Evolutionary conservation across 495 filamentous ascomycete genomes (phyloP).

Genomic region (Hypoxylon perforatum): DNA sequence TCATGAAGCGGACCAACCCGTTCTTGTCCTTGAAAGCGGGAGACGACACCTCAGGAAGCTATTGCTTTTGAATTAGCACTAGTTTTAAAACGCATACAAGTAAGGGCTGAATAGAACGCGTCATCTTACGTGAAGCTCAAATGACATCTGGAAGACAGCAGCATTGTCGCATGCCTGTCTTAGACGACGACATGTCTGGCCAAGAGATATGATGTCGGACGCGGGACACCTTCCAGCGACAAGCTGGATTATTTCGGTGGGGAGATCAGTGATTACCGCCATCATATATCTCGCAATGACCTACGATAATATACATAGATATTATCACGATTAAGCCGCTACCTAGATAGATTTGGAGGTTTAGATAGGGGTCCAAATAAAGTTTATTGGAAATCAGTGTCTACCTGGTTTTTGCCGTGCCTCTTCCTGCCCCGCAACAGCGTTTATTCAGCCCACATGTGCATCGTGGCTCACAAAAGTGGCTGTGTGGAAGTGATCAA

Average conservation of each 20-base stretch:
- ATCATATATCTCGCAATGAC: constrained; percentile 1
- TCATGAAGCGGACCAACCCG: constrained; percentile 24
- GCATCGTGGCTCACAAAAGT: too few species aligned
- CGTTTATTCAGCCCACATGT: not conserved
- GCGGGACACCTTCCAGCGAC: constrained; percentile 29
- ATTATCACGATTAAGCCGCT: too few species aligned
- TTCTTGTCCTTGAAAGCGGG: constrained; percentile 12
- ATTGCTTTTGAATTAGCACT: constrained; percentile 1
- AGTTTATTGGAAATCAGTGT: not conserved
- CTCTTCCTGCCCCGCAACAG: not conserved
- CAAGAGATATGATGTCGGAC: constrained; percentile 25
- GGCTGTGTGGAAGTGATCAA: too few species aligned
- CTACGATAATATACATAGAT: too few species aligned
- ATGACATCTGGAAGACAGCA: constrained; percentile 30
- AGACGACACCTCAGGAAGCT: constrained; percentile 32
- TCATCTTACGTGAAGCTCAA: constrained; percentile 25
- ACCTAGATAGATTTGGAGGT: not conserved
- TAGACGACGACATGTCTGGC: constrained; percentile 28
- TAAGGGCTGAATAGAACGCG: not conserved
- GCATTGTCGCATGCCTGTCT: constrained; percentile 19
- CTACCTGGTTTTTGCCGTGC: not conserved
- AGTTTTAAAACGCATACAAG: not conserved
- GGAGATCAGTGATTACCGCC: constrained; percentile 12
- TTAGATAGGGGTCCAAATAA: not conserved
- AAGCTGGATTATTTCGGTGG: constrained; percentile 27